Evolutionary conservation across 2,329 filamentous ascomycete genomes (phyloP).

Genomic region (Mycosphaerella sp.): DNA sequence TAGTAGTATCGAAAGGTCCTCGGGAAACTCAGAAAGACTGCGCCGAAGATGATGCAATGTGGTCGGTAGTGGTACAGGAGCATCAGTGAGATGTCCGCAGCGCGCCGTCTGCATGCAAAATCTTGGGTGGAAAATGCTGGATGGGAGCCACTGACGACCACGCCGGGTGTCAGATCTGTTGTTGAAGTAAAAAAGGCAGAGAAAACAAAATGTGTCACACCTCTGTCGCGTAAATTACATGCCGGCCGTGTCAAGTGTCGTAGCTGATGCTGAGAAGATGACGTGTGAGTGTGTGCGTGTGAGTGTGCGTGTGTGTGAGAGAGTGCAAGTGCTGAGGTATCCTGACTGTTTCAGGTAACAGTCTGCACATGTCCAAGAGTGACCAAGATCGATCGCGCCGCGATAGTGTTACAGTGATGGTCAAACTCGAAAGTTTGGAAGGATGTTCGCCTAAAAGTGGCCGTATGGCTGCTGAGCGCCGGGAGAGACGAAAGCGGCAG

Average conservation of each 20-base stretch:
- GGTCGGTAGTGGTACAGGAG: slow-evolving; percentile 16
- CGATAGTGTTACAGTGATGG: slow-evolving; percentile 19
- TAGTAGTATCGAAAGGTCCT: slow-evolving; percentile 1
- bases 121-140: slow-evolving; percentile 12
- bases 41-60: slow-evolving; percentile 14
- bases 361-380: slow-evolving; percentile 10
- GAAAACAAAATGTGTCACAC: slow-evolving; percentile 2
- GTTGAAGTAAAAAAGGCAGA: slow-evolving; percentile 1
- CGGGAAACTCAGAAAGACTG: slow-evolving; percentile 6
- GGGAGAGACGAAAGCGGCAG: slow-evolving; percentile 17
- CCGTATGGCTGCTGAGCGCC: slow-evolving; percentile 23
- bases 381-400: slow-evolving; percentile 3
- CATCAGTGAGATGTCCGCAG: slow-evolving; percentile 14
- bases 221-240: slow-evolving; percentile 14
- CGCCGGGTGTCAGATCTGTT: slow-evolving; percentile 15
- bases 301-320: too few species aligned
- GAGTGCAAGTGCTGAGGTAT: slow-evolving; percentile 11
- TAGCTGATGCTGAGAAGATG: slow-evolving; percentile 18
- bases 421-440: slow-evolving; percentile 3
- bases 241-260: slow-evolving; percentile 18
- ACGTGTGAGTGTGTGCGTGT: background rate
- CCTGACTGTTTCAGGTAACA: slow-evolving; percentile 11
- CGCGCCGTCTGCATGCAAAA: slow-evolving; percentile 14
- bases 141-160: slow-evolving; percentile 6
- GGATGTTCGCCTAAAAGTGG: slow-evolving; percentile 21